phyloP scores from a whole-genome alignment of 108 stramenopile species.

The Epithemia pelagica region DNA sequence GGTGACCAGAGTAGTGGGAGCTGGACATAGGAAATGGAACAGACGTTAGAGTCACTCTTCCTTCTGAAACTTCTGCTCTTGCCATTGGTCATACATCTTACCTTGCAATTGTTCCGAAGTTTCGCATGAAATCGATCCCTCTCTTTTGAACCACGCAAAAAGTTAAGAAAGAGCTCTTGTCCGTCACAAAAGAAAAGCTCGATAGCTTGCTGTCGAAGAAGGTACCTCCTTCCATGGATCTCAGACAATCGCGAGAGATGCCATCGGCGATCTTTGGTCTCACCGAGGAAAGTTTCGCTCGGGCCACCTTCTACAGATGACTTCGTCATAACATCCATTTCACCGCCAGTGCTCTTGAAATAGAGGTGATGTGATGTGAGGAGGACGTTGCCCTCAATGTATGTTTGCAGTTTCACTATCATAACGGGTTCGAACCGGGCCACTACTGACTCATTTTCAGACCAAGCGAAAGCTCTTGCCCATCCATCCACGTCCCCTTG shows the following conservation, averaged over 20 bases:
- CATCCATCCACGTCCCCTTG: slow-evolving; percentile 51
- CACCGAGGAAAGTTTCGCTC: slow-evolving; percentile 6
- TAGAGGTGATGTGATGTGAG: slow-evolving; percentile 76
- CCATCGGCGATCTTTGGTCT: slow-evolving; percentile 43
- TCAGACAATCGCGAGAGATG: slow-evolving; percentile 60
- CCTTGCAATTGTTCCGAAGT: slow-evolving; percentile 67
- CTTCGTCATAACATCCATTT: slow-evolving; percentile 65
- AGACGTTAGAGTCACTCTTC: not conserved
- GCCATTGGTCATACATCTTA: no score
- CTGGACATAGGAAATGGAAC: slow-evolving; percentile 12
- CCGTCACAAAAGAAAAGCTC: slow-evolving; percentile 89
- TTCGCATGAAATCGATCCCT: slow-evolving; percentile 77
- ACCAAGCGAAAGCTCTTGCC: slow-evolving; percentile 76
- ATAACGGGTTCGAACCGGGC: slow-evolving; percentile 62
- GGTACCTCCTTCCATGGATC: slow-evolving; percentile 86
- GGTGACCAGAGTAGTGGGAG: slow-evolving; percentile 67
- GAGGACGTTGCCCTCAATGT: slow-evolving; percentile 51
- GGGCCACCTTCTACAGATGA: slow-evolving; percentile 19
- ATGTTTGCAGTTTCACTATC: slow-evolving; percentile 50
- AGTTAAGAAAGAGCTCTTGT: slow-evolving; percentile 82
- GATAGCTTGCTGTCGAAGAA: slow-evolving; percentile 82
- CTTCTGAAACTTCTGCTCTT: not conserved
- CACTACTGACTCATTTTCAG: slow-evolving; percentile 58
- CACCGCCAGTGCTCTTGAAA: slow-evolving; percentile 59
- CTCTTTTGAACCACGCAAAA: slow-evolving; percentile 59